phyloP scores from a whole-genome alignment of 169 alveolate genomes.

The Blepharisma undulans region DNA sequence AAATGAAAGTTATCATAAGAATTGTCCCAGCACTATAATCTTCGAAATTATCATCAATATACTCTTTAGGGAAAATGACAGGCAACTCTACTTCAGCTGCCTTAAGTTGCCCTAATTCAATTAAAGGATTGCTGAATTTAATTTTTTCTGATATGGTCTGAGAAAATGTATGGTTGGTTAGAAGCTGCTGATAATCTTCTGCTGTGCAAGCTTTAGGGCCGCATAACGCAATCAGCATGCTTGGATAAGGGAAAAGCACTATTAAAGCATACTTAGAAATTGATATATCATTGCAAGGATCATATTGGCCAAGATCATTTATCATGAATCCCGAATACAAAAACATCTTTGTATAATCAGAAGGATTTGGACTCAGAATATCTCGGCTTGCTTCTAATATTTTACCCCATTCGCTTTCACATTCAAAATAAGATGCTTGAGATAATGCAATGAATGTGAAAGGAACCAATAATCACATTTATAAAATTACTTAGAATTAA shows the following conservation, averaged over 20 bases:
- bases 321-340: neutral
- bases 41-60: neutral
- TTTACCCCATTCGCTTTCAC: neutral
- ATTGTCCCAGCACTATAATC: neutral
- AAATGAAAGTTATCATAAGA: neutral
- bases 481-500: too few relatives aligned
- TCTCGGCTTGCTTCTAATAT: neutral
- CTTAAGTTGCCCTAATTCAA: neutral
- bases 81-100: neutral
- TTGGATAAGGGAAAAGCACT: neutral
- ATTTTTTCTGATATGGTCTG: neutral
- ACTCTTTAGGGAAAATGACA: neutral
- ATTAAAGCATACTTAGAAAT: slow-evolving; percentile 5
- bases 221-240: neutral
- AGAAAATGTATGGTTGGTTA: neutral
- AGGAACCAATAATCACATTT: neutral
- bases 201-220: slow-evolving; percentile 25
- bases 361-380: neutral
- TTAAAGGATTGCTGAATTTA: neutral
- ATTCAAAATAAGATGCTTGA: neutral
- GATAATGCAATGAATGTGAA: neutral
- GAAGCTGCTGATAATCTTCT: neutral
- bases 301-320: slow-evolving; percentile 29
- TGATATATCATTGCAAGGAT: neutral
- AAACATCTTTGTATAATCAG: neutral